Evolutionary conservation across 805 yeast species (phyloP), one percentile per base, ranked within the genome.

Genomic region (Cyberlindnera mrakii): DNA sequence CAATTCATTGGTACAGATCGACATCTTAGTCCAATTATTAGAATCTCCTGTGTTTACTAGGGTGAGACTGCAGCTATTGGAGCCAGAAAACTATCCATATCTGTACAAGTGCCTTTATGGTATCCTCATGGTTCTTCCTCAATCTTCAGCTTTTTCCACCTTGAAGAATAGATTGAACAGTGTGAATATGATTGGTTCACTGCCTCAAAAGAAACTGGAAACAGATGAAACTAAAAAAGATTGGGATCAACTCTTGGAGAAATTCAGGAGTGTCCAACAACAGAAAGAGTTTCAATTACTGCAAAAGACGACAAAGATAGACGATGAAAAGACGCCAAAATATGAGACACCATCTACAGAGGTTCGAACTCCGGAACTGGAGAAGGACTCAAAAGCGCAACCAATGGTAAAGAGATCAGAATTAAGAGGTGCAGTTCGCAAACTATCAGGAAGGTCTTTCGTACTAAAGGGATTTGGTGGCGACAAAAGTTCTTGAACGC

Each of bases 31-130:
- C 7, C 98, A 93, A 61, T 66, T 91, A 25, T 68, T 93, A 14
- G 99, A 93, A 62, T 83, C 95, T 2, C 98, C 97, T 1, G 90
- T 89, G 2, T 90, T 93, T 62, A 82, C 95, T 16, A 80, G 85
- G 53, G 71, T 90, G 49, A 75, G 99, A 45, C 67, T 93, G 42
- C 96, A 91, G 62, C 67, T 93, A n/a, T 67, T 93, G 37, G 95
- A 87, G 56, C 96, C 96, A 1, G 86, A 82, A 38, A 77, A 75
- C 49, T 75, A 85, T 58, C 95, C 95, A 1, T 85, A 75, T 55
- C 66, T 93, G 30, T 86, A 83, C 70, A 87, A 88, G 58, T 85
- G 96, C 41, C 72, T 93, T 27, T 93, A 88, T 60, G 99, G 98
- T 2, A 74, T 93, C 27, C 68, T 93, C 46, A 93, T 93, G 99